Conservation (phyloP, 148 eudicot species). For the Vaccinium macrocarpon region DNA sequence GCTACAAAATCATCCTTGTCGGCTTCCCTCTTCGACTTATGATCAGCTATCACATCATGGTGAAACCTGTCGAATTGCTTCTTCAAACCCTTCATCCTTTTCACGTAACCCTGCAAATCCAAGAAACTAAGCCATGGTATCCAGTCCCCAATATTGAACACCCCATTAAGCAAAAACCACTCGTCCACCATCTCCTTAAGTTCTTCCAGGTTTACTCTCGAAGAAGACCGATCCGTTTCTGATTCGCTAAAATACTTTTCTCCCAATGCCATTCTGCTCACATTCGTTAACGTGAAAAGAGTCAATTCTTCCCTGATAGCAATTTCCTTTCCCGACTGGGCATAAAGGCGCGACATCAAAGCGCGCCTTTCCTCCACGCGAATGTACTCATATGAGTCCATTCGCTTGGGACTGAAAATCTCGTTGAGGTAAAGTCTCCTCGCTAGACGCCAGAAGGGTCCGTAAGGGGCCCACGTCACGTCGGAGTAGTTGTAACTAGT, state of each 20-base stretch:
- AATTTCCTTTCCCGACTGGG: neutral
- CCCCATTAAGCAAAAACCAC: neutral
- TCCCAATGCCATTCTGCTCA: neutral
- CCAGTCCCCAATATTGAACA: conserved; percentile 10
- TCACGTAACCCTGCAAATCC: conserved; percentile 11
- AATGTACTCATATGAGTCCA: neutral
- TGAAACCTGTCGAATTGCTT: neutral
- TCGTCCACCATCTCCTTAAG: neutral
- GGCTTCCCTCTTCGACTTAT: neutral
- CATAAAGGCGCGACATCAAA: neutral
- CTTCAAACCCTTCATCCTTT: neutral
- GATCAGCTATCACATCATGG: neutral
- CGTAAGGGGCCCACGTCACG: neutral
- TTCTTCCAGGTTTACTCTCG: neutral
- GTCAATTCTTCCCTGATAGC: neutral
- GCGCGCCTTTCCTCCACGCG: neutral
- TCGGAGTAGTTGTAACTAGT: neutral
- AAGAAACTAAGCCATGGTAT: neutral
- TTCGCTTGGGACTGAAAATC: neutral
- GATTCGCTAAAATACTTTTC: conserved; percentile 8
- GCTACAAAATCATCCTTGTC: neutral
- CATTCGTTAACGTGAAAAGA: neutral
- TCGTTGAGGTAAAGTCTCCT: neutral
- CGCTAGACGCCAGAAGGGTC: neutral
- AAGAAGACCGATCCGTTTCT: neutral